Evolutionary conservation across 1,139 yeast species (phyloP).

Genomic region (Nakaseomyces kungkrabaensis): DNA sequence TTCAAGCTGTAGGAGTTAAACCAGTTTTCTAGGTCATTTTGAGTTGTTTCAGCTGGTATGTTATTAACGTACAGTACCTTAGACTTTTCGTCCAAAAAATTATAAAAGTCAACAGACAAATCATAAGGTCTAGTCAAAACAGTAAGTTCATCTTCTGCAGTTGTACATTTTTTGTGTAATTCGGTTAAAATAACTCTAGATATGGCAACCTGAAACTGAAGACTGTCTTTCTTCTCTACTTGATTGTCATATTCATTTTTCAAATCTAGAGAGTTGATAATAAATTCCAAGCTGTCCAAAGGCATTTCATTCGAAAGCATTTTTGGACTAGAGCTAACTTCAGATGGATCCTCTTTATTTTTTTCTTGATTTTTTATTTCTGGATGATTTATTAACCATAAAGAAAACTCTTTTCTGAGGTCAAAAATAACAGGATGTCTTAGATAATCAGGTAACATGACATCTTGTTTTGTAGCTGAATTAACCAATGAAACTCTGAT

Average conservation of each 20-base stretch:
- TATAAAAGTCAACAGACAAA: conserved; percentile 55
- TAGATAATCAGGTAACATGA: conserved; percentile 62
- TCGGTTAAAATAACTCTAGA: conserved; percentile 22
- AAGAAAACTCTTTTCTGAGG: conserved; percentile 57
- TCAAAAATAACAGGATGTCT: conserved; percentile 74
- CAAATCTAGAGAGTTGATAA: neutral
- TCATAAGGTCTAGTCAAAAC: conserved; percentile 71
- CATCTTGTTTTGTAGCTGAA: conserved; percentile 70
- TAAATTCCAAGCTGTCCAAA: neutral
- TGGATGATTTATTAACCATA: conserved; percentile 54
- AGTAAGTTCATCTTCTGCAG: conserved; percentile 41
- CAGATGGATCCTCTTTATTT: neutral
- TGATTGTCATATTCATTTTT: neutral
- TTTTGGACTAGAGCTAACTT: neutral
- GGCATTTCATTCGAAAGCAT: neutral
- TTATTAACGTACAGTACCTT: conserved; percentile 71
- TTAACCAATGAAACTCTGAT: conserved; percentile 69
- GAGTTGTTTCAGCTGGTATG: conserved; percentile 78
- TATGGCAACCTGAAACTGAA: neutral
- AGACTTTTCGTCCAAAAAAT: conserved; percentile 63
- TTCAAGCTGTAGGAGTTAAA: conserved; percentile 78
- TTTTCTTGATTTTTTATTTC: conserved; percentile 19
- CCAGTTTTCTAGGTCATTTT: conserved; percentile 85
- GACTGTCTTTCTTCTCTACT: neutral
- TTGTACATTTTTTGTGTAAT: conserved; percentile 45